These are phyloP conservation scores for Suhomyces tanzawaensis DNA, from an alignment of 805 yeast species.

Conservation along the genomic window DNA sequence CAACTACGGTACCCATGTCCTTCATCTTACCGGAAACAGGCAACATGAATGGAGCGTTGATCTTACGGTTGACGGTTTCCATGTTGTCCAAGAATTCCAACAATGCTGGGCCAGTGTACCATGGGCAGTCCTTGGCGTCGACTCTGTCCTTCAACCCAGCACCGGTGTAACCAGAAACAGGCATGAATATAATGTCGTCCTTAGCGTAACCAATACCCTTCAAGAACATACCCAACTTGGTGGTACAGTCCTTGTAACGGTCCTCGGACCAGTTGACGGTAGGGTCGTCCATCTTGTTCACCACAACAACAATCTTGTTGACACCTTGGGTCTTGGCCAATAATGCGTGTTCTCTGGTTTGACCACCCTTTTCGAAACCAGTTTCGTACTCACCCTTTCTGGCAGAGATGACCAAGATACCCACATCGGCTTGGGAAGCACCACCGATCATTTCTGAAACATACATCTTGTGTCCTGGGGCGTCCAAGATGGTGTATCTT, in stretches of 20 bases:
- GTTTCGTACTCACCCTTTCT: conserved; percentile 99
- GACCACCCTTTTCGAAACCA: conserved; percentile 98
- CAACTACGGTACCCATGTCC: conserved; percentile 96
- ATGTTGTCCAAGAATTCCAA: conserved; percentile 85
- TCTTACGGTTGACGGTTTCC: conserved; percentile 78
- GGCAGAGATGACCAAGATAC: conserved; percentile 94
- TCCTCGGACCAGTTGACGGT: conserved; percentile 95
- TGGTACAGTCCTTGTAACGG: conserved; percentile 92
- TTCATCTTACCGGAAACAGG: conserved; percentile 94
- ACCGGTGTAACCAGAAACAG: conserved; percentile 97
- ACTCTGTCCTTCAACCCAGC: conserved; percentile 92
- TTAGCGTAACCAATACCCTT: conserved; percentile 87
- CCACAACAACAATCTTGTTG: conserved; percentile 86
- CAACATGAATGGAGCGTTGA: conserved; percentile 95
- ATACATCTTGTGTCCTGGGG: conserved; percentile 99
- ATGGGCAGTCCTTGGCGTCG: conserved; percentile 67
- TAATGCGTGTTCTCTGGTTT: conserved; percentile 96
- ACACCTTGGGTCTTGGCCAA: conserved; percentile 99
- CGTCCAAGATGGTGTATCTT: conserved; percentile 96
- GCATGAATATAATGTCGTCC: conserved; percentile 89
- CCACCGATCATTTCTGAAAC: conserved; percentile 99
- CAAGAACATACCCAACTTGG: conserved; percentile 73
- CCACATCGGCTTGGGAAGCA: conserved; percentile 99
- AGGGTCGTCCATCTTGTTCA: conserved; percentile 98
- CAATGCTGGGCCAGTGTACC: conserved; percentile 93